Evolutionary conservation across 139 green algal species (phyloP), one percentile per base, ranked within the genome.

Genomic region (Diplosphaera chodatii): DNA sequence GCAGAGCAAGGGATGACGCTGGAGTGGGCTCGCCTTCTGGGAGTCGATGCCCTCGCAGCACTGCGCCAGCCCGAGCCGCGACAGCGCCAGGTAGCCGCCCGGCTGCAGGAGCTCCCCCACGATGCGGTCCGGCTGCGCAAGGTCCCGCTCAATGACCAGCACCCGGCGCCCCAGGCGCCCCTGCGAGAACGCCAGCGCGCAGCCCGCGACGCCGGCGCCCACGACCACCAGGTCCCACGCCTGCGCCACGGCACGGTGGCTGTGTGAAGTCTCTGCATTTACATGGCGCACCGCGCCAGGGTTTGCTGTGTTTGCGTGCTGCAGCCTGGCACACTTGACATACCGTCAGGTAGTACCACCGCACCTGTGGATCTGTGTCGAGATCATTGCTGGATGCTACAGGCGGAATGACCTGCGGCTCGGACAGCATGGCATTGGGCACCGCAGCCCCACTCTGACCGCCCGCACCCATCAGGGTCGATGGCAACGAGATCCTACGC

Each of bases 71-170:
- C 94, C 94, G 56, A 99, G 86, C n/a, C 83, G 70, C 56, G 96
- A 93, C 4, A 99, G 87, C 84, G 87, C 88, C 32, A 96, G 74
- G 74, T 95, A 97, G 67, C 95, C 95, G 13, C 95, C 95, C 5
- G 95, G 95, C 84, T 99, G 94, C 72, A 99, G 86, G 77, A 99
- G 86, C 87, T 99, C 95, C 0, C 95, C 95, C n/a, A 99, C 90
- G 34, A 99, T 99, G n/a, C 95, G 82, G 77, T 98, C 93, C 32
- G 94, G 95, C 85, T 98, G 89, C 5, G 69, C 65, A 10, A 98
- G 74, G 70, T 98, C 93, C 0, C 93, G 84, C 77, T 99, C 95
- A 40, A 99, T 70, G 55, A 98, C 69, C 55, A 99, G 82, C 55
- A 98, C 91, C 2, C 83, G 72, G 0, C 94, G 80, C 0, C 91